Evolutionary conservation across 2,329 filamentous ascomycete species (phyloP).

Genomic region (Trichoderma sp.): DNA sequence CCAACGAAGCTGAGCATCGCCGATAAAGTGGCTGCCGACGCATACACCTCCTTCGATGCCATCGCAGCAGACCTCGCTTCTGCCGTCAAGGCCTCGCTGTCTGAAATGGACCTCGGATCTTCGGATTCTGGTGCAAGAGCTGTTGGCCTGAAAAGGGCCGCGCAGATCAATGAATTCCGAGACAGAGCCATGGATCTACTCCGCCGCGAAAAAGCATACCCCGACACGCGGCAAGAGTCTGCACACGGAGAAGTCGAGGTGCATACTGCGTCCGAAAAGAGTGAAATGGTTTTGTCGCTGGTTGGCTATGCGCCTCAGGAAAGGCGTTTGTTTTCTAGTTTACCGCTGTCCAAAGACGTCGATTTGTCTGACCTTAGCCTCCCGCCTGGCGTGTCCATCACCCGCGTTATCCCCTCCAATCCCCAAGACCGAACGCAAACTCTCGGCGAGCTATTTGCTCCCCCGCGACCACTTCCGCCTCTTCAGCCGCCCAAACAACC

Average conservation of each 20-base stretch:
- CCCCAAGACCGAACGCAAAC: slow-evolving; percentile 58
- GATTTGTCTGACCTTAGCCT: slow-evolving; percentile 52
- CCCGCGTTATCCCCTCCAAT: slow-evolving; percentile 39
- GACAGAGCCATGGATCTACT: slow-evolving; percentile 64
- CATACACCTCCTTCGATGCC: slow-evolving; percentile 64
- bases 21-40: slow-evolving; percentile 54
- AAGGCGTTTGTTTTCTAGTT: slow-evolving; percentile 82
- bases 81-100: slow-evolving; percentile 51
- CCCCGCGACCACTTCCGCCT: slow-evolving; percentile 64
- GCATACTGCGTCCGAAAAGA: slow-evolving; percentile 45
- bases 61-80: slow-evolving; percentile 60
- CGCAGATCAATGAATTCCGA: slow-evolving; percentile 59
- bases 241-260: slow-evolving; percentile 45
- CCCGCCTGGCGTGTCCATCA: slow-evolving; percentile 69
- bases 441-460: slow-evolving; percentile 73
- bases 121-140: slow-evolving; percentile 35
- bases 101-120: slow-evolving; percentile 46
- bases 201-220: slow-evolving; percentile 60
- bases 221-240: slow-evolving; percentile 42
- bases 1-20: slow-evolving; percentile 48
- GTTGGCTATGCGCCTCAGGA: slow-evolving; percentile 73
- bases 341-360: slow-evolving; percentile 49
- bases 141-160: slow-evolving; percentile 41
- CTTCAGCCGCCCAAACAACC: slow-evolving; percentile 72
- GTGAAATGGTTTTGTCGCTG: slow-evolving; percentile 68